Conservation (phyloP, 2,329 filamentous ascomycete species). For the Lasiodiplodia citricola region DNA sequence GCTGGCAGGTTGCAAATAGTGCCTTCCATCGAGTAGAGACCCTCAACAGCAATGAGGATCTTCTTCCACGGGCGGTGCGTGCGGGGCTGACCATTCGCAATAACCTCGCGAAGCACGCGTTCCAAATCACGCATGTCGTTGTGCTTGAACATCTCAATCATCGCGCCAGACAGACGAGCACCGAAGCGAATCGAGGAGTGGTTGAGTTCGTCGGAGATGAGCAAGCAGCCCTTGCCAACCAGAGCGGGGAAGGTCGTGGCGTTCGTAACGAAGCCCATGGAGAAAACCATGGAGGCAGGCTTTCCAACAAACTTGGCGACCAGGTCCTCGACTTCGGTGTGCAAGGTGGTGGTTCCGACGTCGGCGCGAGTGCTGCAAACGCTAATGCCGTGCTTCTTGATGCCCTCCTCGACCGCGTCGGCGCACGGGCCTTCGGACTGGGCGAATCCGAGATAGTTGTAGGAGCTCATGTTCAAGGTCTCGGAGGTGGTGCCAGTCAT, state of each 20-base stretch:
- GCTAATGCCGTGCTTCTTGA: conserved; percentile 84
- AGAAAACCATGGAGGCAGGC: conserved; percentile 93
- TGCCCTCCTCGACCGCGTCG: conserved; percentile 84
- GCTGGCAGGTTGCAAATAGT: conserved; percentile 98
- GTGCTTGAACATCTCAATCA: conserved; percentile 96
- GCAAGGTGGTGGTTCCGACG: conserved; percentile 84
- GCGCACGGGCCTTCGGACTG: conserved; percentile 97
- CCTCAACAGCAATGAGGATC: conserved; percentile 94
- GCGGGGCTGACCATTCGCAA: conserved; percentile 94
- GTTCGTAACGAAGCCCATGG: conserved; percentile 98
- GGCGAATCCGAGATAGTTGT: conserved; percentile 98
- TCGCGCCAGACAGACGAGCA: conserved; percentile 88
- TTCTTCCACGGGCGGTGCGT: conserved; percentile 99
- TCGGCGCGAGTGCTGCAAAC: conserved; percentile 82
- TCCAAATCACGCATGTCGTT: conserved; percentile 94
- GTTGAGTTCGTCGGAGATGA: conserved; percentile 97
- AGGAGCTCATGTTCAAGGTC: conserved; percentile 98
- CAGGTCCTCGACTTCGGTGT: conserved; percentile 85
- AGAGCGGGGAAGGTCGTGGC: conserved; percentile 90
- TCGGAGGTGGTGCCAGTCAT: conserved; percentile 90
- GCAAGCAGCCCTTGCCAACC: conserved; percentile 88
- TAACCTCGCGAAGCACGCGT: conserved; percentile 83
- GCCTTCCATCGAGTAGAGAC: conserved; percentile 98
- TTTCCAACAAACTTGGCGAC: conserved; percentile 94
- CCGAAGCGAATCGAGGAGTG: conserved; percentile 97